Conservation (phyloP, 139 green algal genomes). For the Chlorella sp. region DNA sequence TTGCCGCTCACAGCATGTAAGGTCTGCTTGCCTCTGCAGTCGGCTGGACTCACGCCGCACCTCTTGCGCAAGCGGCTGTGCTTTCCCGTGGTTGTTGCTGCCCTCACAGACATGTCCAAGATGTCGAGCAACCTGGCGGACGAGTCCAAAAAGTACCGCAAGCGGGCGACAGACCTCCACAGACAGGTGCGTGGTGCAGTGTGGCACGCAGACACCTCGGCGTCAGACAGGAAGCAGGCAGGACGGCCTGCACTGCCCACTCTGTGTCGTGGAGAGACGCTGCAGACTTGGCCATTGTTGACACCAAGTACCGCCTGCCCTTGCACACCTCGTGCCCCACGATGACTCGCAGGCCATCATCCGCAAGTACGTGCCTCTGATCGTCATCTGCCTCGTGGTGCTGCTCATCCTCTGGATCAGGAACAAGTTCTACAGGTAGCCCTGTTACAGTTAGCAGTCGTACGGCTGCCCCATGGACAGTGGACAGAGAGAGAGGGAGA, state of each 20-base stretch:
- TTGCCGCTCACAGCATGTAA: not conserved
- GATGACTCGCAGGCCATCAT: not conserved
- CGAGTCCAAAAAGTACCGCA: not conserved
- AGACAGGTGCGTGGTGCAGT: not conserved
- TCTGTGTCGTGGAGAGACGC: not conserved
- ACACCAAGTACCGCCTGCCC: not conserved
- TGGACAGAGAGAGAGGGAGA: too few relatives aligned
- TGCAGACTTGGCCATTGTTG: not conserved
- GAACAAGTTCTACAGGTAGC: not conserved
- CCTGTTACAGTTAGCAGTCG: not conserved
- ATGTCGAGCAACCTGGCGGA: not conserved
- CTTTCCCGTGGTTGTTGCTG: not conserved
- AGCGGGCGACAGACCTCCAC: not conserved
- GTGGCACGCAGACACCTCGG: not conserved
- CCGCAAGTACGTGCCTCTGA: not conserved
- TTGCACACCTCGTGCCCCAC: not conserved
- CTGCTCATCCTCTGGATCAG: not conserved
- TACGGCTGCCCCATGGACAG: too few relatives aligned
- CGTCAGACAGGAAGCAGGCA: not conserved
- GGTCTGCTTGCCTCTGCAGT: not conserved
- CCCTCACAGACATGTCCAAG: not conserved
- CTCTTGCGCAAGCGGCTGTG: not conserved
- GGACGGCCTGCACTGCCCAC: not conserved
- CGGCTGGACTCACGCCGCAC: not conserved
- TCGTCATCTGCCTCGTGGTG: not conserved